These are phyloP conservation scores for Russula brevipes DNA, from an alignment of 768 basidiomycete species.

Conservation along the genomic window DNA sequence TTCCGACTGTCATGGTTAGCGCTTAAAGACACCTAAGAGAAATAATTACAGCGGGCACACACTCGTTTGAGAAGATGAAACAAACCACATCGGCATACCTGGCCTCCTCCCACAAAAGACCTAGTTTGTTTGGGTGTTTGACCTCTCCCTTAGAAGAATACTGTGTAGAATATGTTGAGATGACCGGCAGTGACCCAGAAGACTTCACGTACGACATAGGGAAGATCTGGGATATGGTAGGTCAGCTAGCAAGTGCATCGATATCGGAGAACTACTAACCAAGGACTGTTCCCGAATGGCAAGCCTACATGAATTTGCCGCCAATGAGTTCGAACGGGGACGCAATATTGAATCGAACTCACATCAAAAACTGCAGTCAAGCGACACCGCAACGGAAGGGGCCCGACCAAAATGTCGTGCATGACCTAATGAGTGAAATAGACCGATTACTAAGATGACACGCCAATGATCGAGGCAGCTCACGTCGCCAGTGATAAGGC, in stretches of 20 bases:
- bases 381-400: background rate
- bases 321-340: background rate
- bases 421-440: background rate
- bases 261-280: background rate
- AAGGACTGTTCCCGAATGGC: slow-evolving; percentile 1
- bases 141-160: background rate
- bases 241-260: background rate
- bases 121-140: background rate
- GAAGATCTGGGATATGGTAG: background rate
- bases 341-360: background rate
- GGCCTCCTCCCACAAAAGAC: too few species aligned
- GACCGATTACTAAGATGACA: too few species aligned
- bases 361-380: slow-evolving; percentile 5
- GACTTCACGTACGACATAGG: background rate
- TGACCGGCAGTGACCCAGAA: background rate
- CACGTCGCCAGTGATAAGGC: too few species aligned
- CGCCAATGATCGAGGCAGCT: too few species aligned
- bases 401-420: background rate
- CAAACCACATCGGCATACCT: background rate
- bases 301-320: background rate
- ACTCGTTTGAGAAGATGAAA: background rate
- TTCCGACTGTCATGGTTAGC: background rate
- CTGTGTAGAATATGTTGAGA: background rate
- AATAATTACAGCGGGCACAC: background rate
- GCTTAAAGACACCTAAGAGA: slow-evolving; percentile 1